Conservation (phyloP, 768 basidiomycete genomes). For the Russula emetica region DNA sequence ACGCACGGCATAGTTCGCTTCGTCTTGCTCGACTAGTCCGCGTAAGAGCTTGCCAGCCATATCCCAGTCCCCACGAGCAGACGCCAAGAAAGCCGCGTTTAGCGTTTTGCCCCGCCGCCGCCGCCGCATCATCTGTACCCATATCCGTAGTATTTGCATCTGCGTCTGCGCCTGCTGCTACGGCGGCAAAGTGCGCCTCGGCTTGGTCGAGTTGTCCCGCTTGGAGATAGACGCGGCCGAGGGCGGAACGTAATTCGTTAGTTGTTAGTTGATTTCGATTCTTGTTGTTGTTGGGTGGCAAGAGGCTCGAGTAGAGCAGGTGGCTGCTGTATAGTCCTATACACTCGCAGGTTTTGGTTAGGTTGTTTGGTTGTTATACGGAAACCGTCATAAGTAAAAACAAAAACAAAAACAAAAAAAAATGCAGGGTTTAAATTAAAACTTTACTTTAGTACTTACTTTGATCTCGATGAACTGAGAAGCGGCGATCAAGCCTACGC, state of each 20-base stretch:
- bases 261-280: slow-evolving; percentile 23
- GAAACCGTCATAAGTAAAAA: no score
- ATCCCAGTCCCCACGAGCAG: slow-evolving; percentile 68
- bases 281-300: slow-evolving; percentile 35
- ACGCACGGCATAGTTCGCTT: slow-evolving; percentile 1
- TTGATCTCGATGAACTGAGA: slow-evolving; percentile 84
- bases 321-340: slow-evolving; percentile 68
- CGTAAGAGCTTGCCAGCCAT: slow-evolving; percentile 45
- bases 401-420: no score
- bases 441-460: slow-evolving; percentile 37
- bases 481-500: slow-evolving; percentile 73
- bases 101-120: slow-evolving; percentile 40
- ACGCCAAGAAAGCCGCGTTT: slow-evolving; percentile 63
- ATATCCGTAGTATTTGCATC: no score
- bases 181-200: slow-evolving; percentile 50
- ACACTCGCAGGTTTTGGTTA: no score
- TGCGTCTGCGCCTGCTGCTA: slow-evolving; percentile 36
- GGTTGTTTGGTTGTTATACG: no score
- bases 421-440: no score
- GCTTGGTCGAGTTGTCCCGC: slow-evolving; percentile 61
- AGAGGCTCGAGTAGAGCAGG: slow-evolving; percentile 65
- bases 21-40: slow-evolving; percentile 46
- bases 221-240: slow-evolving; percentile 73
- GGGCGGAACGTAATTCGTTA: slow-evolving; percentile 58
- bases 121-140: slow-evolving; percentile 30